Evolutionary conservation across 306 rosid genomes (phyloP).

Genomic region (Sesbania bispinosa): DNA sequence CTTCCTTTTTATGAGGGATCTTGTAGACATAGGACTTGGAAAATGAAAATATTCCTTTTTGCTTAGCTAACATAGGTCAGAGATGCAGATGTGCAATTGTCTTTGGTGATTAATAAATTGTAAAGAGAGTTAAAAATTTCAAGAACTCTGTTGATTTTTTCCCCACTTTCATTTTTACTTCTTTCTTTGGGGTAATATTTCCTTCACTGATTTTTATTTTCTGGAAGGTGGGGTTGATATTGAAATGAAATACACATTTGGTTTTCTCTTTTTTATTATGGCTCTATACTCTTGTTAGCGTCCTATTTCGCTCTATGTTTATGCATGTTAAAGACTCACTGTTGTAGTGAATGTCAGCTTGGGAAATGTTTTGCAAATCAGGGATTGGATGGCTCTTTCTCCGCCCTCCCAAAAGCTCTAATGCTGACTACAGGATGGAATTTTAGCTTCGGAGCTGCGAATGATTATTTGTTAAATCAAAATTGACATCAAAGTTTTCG

Average conservation of each 20-base stretch:
- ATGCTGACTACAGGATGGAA: neutral
- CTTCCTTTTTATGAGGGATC: neutral
- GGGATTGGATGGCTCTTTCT: neutral
- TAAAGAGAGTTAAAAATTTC: neutral
- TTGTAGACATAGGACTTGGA: conserved; percentile 10
- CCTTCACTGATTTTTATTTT: neutral
- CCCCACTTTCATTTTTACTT: neutral
- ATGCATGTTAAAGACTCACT: neutral
- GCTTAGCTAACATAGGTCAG: conserved; percentile 5
- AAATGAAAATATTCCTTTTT: neutral
- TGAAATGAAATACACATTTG: neutral
- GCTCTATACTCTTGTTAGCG: neutral
- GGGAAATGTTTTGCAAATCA: neutral
- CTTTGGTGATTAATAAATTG: neutral
- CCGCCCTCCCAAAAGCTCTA: neutral
- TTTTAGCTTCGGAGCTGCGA: neutral
- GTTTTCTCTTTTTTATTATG: neutral
- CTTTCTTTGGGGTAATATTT: neutral
- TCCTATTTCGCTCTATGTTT: neutral
- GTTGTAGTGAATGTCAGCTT: neutral
- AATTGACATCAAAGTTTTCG: neutral
- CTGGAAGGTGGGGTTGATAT: neutral
- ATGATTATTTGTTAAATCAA: neutral
- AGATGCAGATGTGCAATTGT: neutral
- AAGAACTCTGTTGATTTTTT: neutral